Base-by-base conservation (phyloP, 331 rosid genomes). In the Rhamnella rubrinervis region DNA sequence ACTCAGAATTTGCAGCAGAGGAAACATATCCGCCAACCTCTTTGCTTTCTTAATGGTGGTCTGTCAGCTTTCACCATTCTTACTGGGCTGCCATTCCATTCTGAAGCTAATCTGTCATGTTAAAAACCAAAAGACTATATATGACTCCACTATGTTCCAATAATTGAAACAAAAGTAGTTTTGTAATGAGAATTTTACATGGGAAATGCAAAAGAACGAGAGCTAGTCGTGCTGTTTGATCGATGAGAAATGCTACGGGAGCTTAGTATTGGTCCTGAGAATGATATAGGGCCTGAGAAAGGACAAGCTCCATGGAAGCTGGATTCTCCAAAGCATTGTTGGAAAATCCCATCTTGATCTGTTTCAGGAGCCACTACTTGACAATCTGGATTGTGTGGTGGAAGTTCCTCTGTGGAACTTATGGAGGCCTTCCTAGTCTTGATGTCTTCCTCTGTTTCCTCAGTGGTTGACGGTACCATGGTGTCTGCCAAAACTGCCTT, bases 71-170 rank as follows among this genome's bases (percentile, higher is more conserved):
- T 68, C 25, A 3, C 72, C 89, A 85, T 85, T 69, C 86, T 73
- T 57, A 55, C 81, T 2, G 89, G 89, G 72, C 89, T 85, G 57
- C 89, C 84, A 21, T 55, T 71, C 86, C 86, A 85, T 60, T 82
- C 89, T 15, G 80, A 12, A 15, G 70, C 47, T 25, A 85, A 62
- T 63, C 89, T 81, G 84, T 70, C 51, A 68, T 39, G 25, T 62
- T 17, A 28, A 25, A 20, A 44, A 26, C 50, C 59, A n/a, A 67
- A 66, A 44, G 14, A 12, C 60, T 25, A 60, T 50, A 10, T 37
- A 18, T 31, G 35, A 31, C 35, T 31, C 35, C 3, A 31, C 35
- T 31, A 31, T 31, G 35, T 31, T 31, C 5, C 35, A 31, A 6
- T 31, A n/a, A 5, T 20, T 60, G 41, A 57, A 46, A 17, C 17